Evolutionary conservation across 2,329 filamentous ascomycete genomes (phyloP), one percentile per base, ranked within the genome.

Genomic region (Macrophomina tecta): DNA sequence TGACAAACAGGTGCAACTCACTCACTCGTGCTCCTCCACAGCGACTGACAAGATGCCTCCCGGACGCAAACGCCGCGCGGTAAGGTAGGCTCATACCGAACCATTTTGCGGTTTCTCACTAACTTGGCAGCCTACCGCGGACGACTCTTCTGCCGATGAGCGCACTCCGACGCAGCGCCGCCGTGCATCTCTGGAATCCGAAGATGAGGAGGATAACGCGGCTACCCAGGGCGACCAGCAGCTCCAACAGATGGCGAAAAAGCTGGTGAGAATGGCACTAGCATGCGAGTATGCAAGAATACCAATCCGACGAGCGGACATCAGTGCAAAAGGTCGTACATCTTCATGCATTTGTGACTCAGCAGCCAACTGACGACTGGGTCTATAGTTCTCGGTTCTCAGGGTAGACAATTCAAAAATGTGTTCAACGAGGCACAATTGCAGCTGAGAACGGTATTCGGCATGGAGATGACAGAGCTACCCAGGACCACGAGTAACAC

Each of bases 401-500:
- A 89, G 53, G 86, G 87, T 6, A 84, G 90, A 38, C 82, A 88
- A 42, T 98, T 97, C 77, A 93, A 89, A 75, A 77, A 81, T 12
- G 88, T 97, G 3, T 97, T 97, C 73, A 86, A 87, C 0, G 82
- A 86, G 48, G 92, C 94, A 49, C 94, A 99, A 77, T 79, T 82
- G 40, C 86, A 91, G 70, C 82, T 99, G 45, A 83, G 85, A 56
- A 81, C 81, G 1, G 85, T 89, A 1, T 98, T 97, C 79, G 95
- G 95, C n/a, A 97, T 98, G 93, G 86, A 94, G 76, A 86, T 99
- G 84, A 84, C 88, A 4, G 94, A 97, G 79, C 83, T 98, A 60
- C 93, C 95, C 0, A 83, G 86, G 1, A 87, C 86, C 73, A 94
- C 97, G 74, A 96, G 93, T 78, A 85, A 91, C 58, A 93, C 93